Base-by-base conservation (phyloP, 306 rosid species). In the Gastrolobium bilobum region DNA sequence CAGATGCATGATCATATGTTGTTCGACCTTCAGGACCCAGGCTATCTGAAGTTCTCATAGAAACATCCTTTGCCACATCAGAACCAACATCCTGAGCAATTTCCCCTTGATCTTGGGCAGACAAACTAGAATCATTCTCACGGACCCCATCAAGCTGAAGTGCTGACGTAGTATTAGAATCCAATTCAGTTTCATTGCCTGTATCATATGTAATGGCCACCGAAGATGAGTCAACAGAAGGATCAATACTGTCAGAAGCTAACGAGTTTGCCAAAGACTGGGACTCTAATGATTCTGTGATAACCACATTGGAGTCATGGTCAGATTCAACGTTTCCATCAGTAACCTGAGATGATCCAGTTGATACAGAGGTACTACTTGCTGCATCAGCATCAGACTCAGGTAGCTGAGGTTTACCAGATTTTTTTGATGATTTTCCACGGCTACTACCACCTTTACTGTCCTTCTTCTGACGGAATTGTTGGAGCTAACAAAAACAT, bases 381-480 rank as follows among this genome's bases (percentile, higher is more conserved):
- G 61, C 82, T 44, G 86, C 84, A 77, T 90, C 86, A 10, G 83
- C 82, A 81, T 85, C 98, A 54, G 80, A 69, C 54, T 87, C 97
- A 8, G 47, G 81, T 80, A 87, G 81, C 83, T 88, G 88, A 30
- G 81, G 65, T 82, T 81, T 87, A 57, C 79, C 76, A 52, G 89
- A 78, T 62, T 75, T 86, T 80, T 93, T 91, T 13, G 90, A 83
- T 34, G 97, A 86, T 79, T 86, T 93, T 75, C 91, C 96, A 2
- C 78, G 94, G 81, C 88, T 89, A 68, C 91, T 87, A 86, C 93
- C 86, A 79, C 99, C 89, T 81, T 90, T 88, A 59, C 14, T 53
- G 44, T 92, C 99, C 90, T 91, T 95, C 86, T 93, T 95, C 88
- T 95, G 95, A 11, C 97, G 98, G 84, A 30, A 95, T 80, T 93